Base-by-base conservation (phyloP, 805 yeast genomes). In the Candida anglica region DNA sequence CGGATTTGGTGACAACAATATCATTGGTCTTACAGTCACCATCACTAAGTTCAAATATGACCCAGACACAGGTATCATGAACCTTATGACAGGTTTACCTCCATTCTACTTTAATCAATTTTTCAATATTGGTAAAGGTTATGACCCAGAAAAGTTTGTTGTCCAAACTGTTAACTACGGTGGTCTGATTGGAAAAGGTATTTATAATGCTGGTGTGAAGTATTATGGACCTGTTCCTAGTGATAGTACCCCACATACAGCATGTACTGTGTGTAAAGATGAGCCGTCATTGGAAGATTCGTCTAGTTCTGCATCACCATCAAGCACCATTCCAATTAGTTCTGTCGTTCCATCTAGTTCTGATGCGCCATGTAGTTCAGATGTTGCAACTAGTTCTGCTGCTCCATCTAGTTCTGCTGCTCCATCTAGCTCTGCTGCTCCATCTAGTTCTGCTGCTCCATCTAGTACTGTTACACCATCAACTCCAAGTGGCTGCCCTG, bases 1-100 rank as follows among this genome's bases (percentile, higher is more conserved):
- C 26, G 58, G 58, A 19, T 54, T 41, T 30, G 58, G 60, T 37
- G 36, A 39, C 28, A 50, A 53, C 13, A 51, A 54, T 27, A 27
- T 36, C 19, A 41, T 50, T 29, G 49, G 46, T 3, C 21, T 34
- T 9, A 23, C 19, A 19, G 19, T 28, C 11, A 18, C 38, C 17
- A 26, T 17, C 32, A 26, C 19, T 6, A n/a, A 13, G 5, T 15
- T 13, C 16, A 10, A 5, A 19, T 37, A 37, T 17, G 6, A 16
- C 11, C 28, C 26, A 3, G 10, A 18, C 11, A 29, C 33, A 14
- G 40, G 37, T 28, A 19, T 33, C 8, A 27, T 37, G 19, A 33
- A 36, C 5, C 33, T 37, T 24, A 14, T 36, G n/a, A 38, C 50
- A 28, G 29, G 26, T 5, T 52, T 52, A 28, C 19, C 41, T 24